Base-by-base conservation (phyloP, 176 grass and related monocot genomes). In the Saccharum spontaneum region DNA sequence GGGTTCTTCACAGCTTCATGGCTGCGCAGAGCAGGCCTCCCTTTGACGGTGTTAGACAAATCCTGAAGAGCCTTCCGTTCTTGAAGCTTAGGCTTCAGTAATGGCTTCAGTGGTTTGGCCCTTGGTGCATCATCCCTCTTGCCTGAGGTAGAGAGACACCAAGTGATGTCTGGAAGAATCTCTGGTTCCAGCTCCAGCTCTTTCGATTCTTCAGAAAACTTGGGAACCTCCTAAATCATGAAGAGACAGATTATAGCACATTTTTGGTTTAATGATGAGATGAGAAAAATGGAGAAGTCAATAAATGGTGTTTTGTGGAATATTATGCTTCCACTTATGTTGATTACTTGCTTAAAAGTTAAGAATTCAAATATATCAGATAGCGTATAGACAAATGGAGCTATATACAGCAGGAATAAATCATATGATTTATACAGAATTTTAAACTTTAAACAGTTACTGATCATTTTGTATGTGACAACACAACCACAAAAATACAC, bases 111-210 rank as follows among this genome's bases (percentile, higher is more conserved):
- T 15, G 83, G 75, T 69, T 82, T 91, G 72, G 89, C 52, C 34
- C 85, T 94, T 50, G 75, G 36, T 67, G 46, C 84, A 69, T 90
- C 85, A 61, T 67, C 64, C 83, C 87, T 84, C 48, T 90, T 92
- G 90, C 91, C 88, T 88, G 91, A 79, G 67, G 23, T 75, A 66
- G 67, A 55, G 23, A 78, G 22, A 86, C 31, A 8, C 26, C 44
- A 31, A 45, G 5, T 75, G n/a, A 20, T 16, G 6, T 67, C 64
- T 60, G 88, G 86, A 66, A 90, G 88, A 79, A 94, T 65, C 55
- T 94, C 92, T 60, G 68, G 74, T 61, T 86, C 91, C 49, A 90
- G 26, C 38, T 93, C 79, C 79, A 94, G 74, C 43, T 18, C 60
- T 9, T 86, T 86, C 9, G 76, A 7, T 80, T 86, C 79, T 84